Evolutionary conservation across 805 yeast genomes (phyloP).

Genomic region (Spathaspora passalidarum): DNA sequence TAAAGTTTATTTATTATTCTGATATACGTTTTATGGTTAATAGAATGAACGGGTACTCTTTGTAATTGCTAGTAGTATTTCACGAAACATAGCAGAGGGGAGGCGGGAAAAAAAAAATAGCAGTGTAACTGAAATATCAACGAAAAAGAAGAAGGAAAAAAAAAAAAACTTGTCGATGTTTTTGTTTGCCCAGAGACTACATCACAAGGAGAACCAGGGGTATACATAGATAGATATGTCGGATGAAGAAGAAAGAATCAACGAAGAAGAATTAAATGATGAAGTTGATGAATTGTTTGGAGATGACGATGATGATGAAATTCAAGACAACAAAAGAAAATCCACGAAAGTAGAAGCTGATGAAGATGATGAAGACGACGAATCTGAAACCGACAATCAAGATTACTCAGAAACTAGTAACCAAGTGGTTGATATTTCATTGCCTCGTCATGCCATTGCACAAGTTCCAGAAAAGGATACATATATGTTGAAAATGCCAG

Average conservation of each 20-base stretch:
- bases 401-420: constrained; percentile 34
- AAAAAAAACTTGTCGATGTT: neutral
- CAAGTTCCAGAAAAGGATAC: constrained; percentile 33
- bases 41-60: neutral
- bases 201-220: neutral
- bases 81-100: no score
- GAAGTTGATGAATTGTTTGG: constrained; percentile 38
- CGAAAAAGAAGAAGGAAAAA: neutral
- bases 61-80: neutral
- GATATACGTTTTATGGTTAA: neutral
- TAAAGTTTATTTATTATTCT: neutral
- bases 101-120: neutral
- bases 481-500: constrained; percentile 67
- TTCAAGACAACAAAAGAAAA: constrained; percentile 13
- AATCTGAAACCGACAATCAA: constrained; percentile 19
- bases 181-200: neutral
- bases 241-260: constrained; percentile 17
- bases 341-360: constrained; percentile 10
- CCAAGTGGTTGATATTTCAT: constrained; percentile 29
- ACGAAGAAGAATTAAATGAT: constrained; percentile 14
- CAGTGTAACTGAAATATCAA: neutral
- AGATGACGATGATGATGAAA: constrained; percentile 19
- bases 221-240: constrained; percentile 17
- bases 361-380: constrained; percentile 15
- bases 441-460: constrained; percentile 50